Evolutionary conservation across 2,329 filamentous ascomycete species (phyloP), one percentile per base, ranked within the genome.

Genomic region (Cytospora leucostoma): DNA sequence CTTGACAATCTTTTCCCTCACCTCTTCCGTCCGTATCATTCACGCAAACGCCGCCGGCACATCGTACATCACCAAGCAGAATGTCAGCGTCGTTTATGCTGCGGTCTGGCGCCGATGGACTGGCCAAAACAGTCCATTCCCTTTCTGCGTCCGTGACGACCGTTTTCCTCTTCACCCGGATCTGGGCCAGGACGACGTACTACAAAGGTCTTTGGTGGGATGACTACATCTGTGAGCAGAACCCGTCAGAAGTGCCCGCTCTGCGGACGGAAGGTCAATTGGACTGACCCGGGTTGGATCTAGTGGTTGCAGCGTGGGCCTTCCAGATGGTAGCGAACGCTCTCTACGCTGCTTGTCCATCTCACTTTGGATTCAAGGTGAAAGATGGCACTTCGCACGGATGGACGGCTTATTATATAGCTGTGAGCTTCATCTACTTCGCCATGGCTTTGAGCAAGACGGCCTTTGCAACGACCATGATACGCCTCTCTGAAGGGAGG

Each of bases 121-220:
- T 63, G 19, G 54, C 61, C 17, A 58, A 53, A 21, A n/a, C 51
- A 12, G 55, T 59, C 17, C 54, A 63, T 17, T 63, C 61, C 27
- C 32, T 32, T 1, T 59, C 44, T 47, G 61, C 35, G 19, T 38
- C 55, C 1, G 35, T 63, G 11, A 63, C 55, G 10, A 63, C 61
- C 10, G 37, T 54, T 7, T 63, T 63, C 4, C 40, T 63, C 1
- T 49, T 59, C 37, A 58, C 61, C 1, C 38, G 61, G 47, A 27
- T 63, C 15, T 63, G 61, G 61, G 55, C 61, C 2, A 52, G 54
- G 37, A 33, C 15, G 8, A 50, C 37, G 8, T 33, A 59, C 7
- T 54, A 59, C n/a, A n/a, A 32, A 21, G 61, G 61, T 10, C 17
- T 63, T 12, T 63, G 61, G 61, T 40, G 61, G 19, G 61, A 63